These are phyloP conservation scores for Neolentinus lepideus DNA, from an alignment of 1,284 basidiomycete species.

Conservation along the genomic window DNA sequence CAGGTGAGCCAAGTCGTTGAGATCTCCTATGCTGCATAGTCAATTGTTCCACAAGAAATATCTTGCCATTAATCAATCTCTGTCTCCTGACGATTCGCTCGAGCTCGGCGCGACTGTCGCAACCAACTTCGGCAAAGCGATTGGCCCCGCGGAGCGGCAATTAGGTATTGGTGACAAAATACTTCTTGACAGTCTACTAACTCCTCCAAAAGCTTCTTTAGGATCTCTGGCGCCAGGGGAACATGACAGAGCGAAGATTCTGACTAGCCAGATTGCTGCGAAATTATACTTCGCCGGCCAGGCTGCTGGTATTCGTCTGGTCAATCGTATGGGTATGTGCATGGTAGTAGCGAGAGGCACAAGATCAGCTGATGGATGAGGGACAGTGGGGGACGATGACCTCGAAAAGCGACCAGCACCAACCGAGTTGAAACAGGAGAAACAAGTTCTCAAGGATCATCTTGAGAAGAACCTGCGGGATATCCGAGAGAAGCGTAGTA, in stretches of 20 bases:
- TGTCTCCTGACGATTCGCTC: conserved; percentile 61
- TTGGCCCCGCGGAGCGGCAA: conserved; percentile 76
- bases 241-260: conserved; percentile 69
- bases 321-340: conserved; percentile 27
- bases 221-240: conserved; percentile 50
- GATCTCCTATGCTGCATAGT: neutral
- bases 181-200: neutral
- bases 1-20: conserved; percentile 44
- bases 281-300: conserved; percentile 87
- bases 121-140: conserved; percentile 74
- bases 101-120: conserved; percentile 90
- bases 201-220: conserved; percentile 43
- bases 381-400: conserved; percentile 38
- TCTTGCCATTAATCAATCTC: conserved; percentile 65
- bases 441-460: conserved; percentile 62
- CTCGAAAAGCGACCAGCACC: conserved; percentile 58
- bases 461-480: conserved; percentile 63
- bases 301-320: conserved; percentile 72
- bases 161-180: conserved; percentile 40
- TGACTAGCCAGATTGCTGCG: conserved; percentile 77
- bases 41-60: conserved; percentile 68
- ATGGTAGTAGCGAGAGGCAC: conserved; percentile 7
- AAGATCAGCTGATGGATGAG: conserved; percentile 4
- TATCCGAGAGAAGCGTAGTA: conserved; percentile 65
- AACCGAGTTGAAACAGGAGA: conserved; percentile 47